These are phyloP conservation scores for Globisporangium splendens DNA, from an alignment of 352 stramenopile species.

Conservation along the genomic window DNA sequence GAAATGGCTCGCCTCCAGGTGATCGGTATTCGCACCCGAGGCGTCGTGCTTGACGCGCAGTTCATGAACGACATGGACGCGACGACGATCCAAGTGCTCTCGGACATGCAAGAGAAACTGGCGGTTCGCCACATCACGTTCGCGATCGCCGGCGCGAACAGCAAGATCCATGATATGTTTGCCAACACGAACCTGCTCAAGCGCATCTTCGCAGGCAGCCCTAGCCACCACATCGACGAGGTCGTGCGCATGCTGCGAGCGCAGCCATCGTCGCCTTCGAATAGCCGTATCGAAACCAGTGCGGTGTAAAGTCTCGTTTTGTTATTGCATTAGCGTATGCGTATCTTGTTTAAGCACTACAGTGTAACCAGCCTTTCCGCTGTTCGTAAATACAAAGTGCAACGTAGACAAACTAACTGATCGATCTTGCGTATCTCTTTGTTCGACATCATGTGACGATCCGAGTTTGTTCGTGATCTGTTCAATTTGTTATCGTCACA, in stretches of 20 bases:
- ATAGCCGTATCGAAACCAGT: background rate
- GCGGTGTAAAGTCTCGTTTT: background rate
- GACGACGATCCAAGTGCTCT: slow-evolving; percentile 57
- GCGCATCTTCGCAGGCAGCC: slow-evolving; percentile 21
- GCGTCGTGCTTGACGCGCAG: slow-evolving; percentile 42
- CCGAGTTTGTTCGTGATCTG: too few relatives aligned
- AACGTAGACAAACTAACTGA: too few relatives aligned
- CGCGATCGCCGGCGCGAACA: slow-evolving; percentile 41
- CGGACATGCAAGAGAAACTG: slow-evolving; percentile 53
- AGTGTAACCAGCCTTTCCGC: background rate
- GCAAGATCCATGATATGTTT: slow-evolving; percentile 31
- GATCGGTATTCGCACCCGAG: slow-evolving; percentile 23
- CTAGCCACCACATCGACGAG: slow-evolving; percentile 21
- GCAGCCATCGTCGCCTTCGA: slow-evolving; percentile 2
- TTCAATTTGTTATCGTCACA: too few relatives aligned
- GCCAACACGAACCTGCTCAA: slow-evolving; percentile 39
- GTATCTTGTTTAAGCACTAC: background rate
- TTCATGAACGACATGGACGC: slow-evolving; percentile 60
- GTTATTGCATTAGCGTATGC: background rate
- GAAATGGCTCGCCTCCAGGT: slow-evolving; percentile 29
- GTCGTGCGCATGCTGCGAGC: slow-evolving; percentile 22
- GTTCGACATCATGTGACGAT: too few relatives aligned
- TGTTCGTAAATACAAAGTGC: too few relatives aligned
- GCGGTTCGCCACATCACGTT: slow-evolving; percentile 33
- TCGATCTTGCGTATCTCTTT: too few relatives aligned